Evolutionary conservation across 176 grass and related monocot genomes (phyloP).

Genomic region (Leersia perrieri): DNA sequence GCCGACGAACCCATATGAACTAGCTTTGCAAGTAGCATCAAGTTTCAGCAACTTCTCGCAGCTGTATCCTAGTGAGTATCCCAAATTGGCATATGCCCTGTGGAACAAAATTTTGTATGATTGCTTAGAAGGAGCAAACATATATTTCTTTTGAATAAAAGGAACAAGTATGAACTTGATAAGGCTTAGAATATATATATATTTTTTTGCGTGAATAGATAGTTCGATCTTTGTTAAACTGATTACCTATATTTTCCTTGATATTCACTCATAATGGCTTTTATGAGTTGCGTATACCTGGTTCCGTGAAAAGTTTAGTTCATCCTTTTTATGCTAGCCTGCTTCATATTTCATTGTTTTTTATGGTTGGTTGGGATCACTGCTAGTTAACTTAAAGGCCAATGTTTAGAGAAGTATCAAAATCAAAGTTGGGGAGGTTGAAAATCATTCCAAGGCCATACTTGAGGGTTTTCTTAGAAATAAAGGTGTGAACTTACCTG

Average conservation of each 20-base stretch:
- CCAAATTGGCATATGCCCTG: conserved; percentile 56
- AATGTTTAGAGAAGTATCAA: background rate
- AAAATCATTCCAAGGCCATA: background rate
- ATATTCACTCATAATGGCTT: too few relatives aligned
- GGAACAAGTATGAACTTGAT: too few relatives aligned
- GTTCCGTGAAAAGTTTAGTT: too few relatives aligned
- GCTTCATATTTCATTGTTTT: background rate
- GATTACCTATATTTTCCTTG: too few relatives aligned
- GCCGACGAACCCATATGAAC: conserved; percentile 41
- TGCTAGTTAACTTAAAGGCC: background rate
- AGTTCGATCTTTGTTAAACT: too few relatives aligned
- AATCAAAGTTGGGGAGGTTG: background rate
- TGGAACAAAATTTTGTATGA: background rate
- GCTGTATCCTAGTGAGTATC: conserved; percentile 52
- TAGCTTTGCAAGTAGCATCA: conserved; percentile 26
- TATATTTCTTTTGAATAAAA: background rate
- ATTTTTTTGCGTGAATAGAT: too few relatives aligned
- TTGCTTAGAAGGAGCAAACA: background rate
- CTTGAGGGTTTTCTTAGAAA: background rate
- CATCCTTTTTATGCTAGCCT: background rate
- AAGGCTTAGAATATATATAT: too few relatives aligned
- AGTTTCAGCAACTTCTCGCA: conserved; percentile 40
- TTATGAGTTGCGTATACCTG: too few relatives aligned
- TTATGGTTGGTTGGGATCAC: background rate
- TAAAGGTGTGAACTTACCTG: conserved; percentile 36